phyloP scores from a whole-genome alignment of 1,284 basidiomycete species.

The Irpex rosettiformis region DNA sequence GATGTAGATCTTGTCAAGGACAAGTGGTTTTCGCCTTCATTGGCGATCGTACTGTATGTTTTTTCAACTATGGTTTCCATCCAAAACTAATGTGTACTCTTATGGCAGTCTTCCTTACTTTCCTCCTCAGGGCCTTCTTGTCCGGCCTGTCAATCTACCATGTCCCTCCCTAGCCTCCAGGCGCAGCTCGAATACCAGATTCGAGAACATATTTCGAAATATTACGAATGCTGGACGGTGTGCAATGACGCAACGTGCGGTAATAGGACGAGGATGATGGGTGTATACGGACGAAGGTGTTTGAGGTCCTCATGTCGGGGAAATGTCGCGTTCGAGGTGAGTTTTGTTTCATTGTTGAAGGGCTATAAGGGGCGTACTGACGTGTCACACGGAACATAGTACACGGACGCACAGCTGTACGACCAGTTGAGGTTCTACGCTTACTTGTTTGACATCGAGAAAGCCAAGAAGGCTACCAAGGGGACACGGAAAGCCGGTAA shows the following conservation, averaged over 20 bases:
- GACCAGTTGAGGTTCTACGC: slow-evolving; percentile 84
- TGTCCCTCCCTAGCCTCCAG: slow-evolving; percentile 64
- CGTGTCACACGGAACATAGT: slow-evolving; percentile 47
- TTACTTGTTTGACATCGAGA: slow-evolving; percentile 74
- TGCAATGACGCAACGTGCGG: slow-evolving; percentile 89
- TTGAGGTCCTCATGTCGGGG: slow-evolving; percentile 68
- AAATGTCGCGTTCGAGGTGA: slow-evolving; percentile 71
- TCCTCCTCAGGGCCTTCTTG: slow-evolving; percentile 49
- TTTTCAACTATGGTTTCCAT: not conserved
- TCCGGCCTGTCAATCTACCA: slow-evolving; percentile 55
- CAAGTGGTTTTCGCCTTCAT: slow-evolving; percentile 65
- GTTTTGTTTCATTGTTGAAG: not conserved
- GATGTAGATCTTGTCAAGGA: slow-evolving; percentile 72
- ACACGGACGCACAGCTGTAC: slow-evolving; percentile 80
- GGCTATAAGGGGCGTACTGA: not conserved
- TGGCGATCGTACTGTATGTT: slow-evolving; percentile 57
- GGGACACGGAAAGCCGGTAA: slow-evolving; percentile 34
- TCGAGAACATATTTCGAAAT: slow-evolving; percentile 71
- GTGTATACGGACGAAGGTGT: slow-evolving; percentile 86
- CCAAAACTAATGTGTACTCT: not conserved
- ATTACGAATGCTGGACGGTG: slow-evolving; percentile 87
- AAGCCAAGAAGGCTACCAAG: slow-evolving; percentile 49
- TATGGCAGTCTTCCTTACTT: slow-evolving; percentile 45
- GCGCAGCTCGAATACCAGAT: slow-evolving; percentile 88
- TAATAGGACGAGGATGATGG: slow-evolving; percentile 84